Evolutionary conservation across 345 rosid genomes (phyloP).

Genomic region (Camelina neglecta): DNA sequence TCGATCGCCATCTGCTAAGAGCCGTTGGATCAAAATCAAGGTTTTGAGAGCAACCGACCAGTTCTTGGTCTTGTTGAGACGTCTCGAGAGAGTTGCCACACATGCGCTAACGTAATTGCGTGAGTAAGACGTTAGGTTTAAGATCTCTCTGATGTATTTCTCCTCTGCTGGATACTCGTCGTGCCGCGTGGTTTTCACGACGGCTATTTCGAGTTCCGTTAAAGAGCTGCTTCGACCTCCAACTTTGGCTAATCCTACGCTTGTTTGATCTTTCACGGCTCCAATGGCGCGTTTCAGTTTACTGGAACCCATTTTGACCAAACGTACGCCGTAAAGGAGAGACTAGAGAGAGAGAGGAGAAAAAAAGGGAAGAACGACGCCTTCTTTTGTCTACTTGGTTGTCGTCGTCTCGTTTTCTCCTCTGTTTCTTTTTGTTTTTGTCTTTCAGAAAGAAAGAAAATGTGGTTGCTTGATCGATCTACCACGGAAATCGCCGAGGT

Average conservation of each 20-base stretch:
- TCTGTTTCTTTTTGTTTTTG: slow-evolving; percentile 11
- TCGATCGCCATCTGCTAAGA: slow-evolving; percentile 64
- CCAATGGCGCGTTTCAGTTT: slow-evolving; percentile 48
- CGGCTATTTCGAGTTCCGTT: slow-evolving; percentile 37
- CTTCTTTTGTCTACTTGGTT: not conserved
- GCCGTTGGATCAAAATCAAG: slow-evolving; percentile 65
- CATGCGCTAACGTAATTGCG: slow-evolving; percentile 60
- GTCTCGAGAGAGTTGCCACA: slow-evolving; percentile 56
- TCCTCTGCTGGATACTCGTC: slow-evolving; percentile 88
- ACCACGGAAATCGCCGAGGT: slow-evolving; percentile 38
- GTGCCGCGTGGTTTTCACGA: slow-evolving; percentile 76
- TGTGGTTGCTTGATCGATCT: slow-evolving; percentile 36
- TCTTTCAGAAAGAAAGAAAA: slow-evolving; percentile 9
- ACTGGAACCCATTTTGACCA: slow-evolving; percentile 38
- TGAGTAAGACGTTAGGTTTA: slow-evolving; percentile 69
- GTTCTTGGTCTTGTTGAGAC: slow-evolving; percentile 54
- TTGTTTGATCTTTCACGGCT: slow-evolving; percentile 52
- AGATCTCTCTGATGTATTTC: slow-evolving; percentile 38
- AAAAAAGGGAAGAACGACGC: slow-evolving; percentile 24
- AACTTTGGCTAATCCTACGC: slow-evolving; percentile 74
- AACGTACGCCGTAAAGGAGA: slow-evolving; percentile 21
- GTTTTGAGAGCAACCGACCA: slow-evolving; percentile 91
- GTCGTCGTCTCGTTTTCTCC: slow-evolving; percentile 27
- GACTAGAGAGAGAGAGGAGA: not conserved
- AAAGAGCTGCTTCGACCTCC: slow-evolving; percentile 43